Evolutionary conservation across 257 asterid species (phyloP), one percentile per base, ranked within the genome.

Genomic region (Nicotiana knightiana): DNA sequence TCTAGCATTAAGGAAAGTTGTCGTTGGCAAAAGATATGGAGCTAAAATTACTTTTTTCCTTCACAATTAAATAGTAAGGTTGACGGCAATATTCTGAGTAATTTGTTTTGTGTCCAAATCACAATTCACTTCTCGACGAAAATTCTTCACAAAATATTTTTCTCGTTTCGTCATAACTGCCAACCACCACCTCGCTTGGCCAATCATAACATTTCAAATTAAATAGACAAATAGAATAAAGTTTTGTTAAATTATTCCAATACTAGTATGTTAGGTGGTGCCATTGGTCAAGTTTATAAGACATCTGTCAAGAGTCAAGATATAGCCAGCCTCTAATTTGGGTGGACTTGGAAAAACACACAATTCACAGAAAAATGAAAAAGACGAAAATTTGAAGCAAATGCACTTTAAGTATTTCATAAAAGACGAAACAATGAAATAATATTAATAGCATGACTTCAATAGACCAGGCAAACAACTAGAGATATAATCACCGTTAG

Each of bases 351-450:
- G n/a, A 12, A 64, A 21, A 71, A 11, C 78, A 71, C 59, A 71
- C 13, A 11, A 68, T 21, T 46, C 57, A 39, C 46, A 1, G 46
- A 37, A 37, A 51, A 9, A 51, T 51, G 55, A 51, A 51, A 51
- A 51, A 51, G 28, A 48, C 16, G 21, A 59, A 48, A 43, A 43
- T 12, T 43, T 71, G 78, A 71, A 26, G 43, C 62, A 73, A 73
- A 48, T 48, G 79, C 15, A 73, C 46, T 62, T 79, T 58, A 79
- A 39, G 62, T 11, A 21, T 79, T 58, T 62, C 39, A 10, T 7
- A 39, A 58, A 35, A 53, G 73, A 58, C 39, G 3, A 61, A 53
- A 57, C 82, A 79, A 61, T 61, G 73, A 79, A 79, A 79, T 79
- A 79, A 79, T 24, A 12, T 61, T 54, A 73, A 73, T 73, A 73